A percentile compares a stretch with the other conserved stretches of the same genome.
These are phyloP conservation scores for Sporobolomyces pararoseus DNA, from an alignment of 768 basidiomycete species.

Conservation along the genomic window DNA sequence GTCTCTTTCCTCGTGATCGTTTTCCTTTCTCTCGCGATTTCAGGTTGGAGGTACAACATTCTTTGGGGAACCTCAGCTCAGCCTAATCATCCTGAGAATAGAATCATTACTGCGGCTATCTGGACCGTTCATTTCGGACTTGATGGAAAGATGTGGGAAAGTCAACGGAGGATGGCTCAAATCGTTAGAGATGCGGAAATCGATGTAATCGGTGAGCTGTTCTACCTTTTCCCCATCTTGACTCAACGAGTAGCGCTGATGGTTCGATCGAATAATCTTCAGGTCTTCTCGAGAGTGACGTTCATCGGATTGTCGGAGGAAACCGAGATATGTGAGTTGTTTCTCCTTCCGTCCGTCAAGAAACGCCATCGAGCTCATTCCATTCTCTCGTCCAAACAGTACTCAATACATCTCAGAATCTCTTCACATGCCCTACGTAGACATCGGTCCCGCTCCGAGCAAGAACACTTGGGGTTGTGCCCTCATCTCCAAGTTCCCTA, in stretches of 20 bases:
- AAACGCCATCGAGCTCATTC: too few species aligned
- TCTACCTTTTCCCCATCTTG: too few species aligned
- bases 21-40: neutral
- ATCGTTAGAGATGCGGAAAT: slow-evolving; percentile 72
- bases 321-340: slow-evolving; percentile 69
- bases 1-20: slow-evolving; percentile 4
- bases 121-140: slow-evolving; percentile 91
- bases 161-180: slow-evolving; percentile 64
- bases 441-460: slow-evolving; percentile 82
- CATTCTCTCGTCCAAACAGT: slow-evolving; percentile 49
- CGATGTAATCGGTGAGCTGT: slow-evolving; percentile 64
- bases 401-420: slow-evolving; percentile 74
- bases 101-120: slow-evolving; percentile 74
- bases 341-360: too few species aligned
- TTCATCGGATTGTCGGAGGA: slow-evolving; percentile 71
- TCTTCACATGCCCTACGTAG: slow-evolving; percentile 73
- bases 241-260: too few species aligned
- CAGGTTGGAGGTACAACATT: slow-evolving; percentile 1
- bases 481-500: slow-evolving; percentile 64
- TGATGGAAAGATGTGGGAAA: slow-evolving; percentile 61
- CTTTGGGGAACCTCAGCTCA: neutral
- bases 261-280: neutral
- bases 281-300: slow-evolving; percentile 71
- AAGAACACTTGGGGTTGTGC: slow-evolving; percentile 47
- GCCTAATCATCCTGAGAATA: slow-evolving; percentile 47